A percentile compares a stretch with the other conserved stretches of the same genome.
Evolutionary conservation across 202 grass and related monocot genomes (phyloP).

Genomic region (Panicum virgatum): DNA sequence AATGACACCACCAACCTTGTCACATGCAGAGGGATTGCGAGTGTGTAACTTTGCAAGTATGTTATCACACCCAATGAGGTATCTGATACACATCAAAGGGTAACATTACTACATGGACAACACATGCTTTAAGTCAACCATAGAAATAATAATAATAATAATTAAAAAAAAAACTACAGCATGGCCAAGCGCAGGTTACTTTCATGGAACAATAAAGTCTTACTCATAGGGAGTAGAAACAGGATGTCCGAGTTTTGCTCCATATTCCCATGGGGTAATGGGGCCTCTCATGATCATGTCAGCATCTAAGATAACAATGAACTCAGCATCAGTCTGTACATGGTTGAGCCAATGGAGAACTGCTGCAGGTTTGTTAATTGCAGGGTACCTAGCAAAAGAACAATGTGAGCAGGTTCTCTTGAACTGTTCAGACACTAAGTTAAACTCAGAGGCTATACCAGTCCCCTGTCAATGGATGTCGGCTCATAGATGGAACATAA

Average conservation of each 20-base stretch:
- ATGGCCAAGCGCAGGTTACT: slow-evolving; percentile 17
- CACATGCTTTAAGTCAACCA: slow-evolving; percentile 16
- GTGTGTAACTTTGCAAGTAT: slow-evolving; percentile 92
- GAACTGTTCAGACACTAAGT: slow-evolving; percentile 16
- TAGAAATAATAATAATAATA: too few relatives aligned
- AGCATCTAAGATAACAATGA: slow-evolving; percentile 92
- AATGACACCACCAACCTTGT: slow-evolving; percentile 99
- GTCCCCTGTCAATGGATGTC: slow-evolving; percentile 89
- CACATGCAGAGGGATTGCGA: slow-evolving; percentile 80
- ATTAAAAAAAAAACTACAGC: slow-evolving; percentile 13
- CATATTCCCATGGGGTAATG: slow-evolving; percentile 98
- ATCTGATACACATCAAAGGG: slow-evolving; percentile 51
- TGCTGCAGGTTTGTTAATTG: slow-evolving; percentile 97
- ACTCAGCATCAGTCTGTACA: slow-evolving; percentile 89
- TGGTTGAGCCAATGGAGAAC: slow-evolving; percentile 98
- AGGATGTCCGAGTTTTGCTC: slow-evolving; percentile 77
- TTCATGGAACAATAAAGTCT: slow-evolving; percentile 37
- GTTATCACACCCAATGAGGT: slow-evolving; percentile 95
- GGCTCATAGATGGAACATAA: slow-evolving; percentile 95
- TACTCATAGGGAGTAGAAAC: slow-evolving; percentile 98
- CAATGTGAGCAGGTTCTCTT: slow-evolving; percentile 1
- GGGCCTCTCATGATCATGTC: slow-evolving; percentile 98
- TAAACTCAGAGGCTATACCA: slow-evolving; percentile 57
- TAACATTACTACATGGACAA: slow-evolving; percentile 31
- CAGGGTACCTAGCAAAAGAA: slow-evolving; percentile 80